Base-by-base conservation (phyloP, 2,329 filamentous ascomycete genomes). In the Cladosporium sp. region DNA sequence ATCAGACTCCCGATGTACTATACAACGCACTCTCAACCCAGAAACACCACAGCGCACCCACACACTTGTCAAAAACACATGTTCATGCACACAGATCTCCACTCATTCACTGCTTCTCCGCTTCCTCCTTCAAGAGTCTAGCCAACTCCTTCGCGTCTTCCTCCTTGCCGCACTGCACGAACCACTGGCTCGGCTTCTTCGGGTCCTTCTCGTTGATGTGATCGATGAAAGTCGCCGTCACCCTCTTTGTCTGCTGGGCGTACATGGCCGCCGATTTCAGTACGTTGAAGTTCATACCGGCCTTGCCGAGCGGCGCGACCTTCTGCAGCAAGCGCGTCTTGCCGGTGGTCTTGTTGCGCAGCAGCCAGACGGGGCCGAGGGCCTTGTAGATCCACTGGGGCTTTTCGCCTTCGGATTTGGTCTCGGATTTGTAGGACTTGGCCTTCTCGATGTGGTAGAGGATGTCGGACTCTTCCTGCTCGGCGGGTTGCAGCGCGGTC, bases 271-370 rank as follows among this genome's bases (percentile, higher is more conserved):
- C 78, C n/a, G 83, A 80, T 1, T 86, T 80, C 36, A 91, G 77
- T 58, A 93, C 77, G 23, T 82, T 77, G 70, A 89, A 86, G 79
- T 96, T 96, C 72, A 96, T 80, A 3, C 90, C 85, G 56, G 94
- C 82, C 46, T 89, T 86, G 18, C 92, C 92, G 68, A 88, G 85
- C 0, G 91, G 91, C 69, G 93, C 90, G n/a, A 87, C 86, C 58
- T 92, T 87, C 67, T 93, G 79, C 23, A 96, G 79, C 54, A 95
- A 80, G 48, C 92, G 87, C 4, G 88, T 85, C 30, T 84, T 83
- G 23, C 85, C 86, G 0, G 88, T 91, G 18, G 84, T 83, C 75
- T 91, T 90, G 79, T 94, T 85, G 77, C 90, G 89, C 67, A 96
- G 81, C 16, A 96, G 75, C 46, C 90, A 88, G 61, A 93, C 79